Conservation (phyloP, 2,329 filamentous ascomycete species). For the Aaosphaeria arxii region DNA sequence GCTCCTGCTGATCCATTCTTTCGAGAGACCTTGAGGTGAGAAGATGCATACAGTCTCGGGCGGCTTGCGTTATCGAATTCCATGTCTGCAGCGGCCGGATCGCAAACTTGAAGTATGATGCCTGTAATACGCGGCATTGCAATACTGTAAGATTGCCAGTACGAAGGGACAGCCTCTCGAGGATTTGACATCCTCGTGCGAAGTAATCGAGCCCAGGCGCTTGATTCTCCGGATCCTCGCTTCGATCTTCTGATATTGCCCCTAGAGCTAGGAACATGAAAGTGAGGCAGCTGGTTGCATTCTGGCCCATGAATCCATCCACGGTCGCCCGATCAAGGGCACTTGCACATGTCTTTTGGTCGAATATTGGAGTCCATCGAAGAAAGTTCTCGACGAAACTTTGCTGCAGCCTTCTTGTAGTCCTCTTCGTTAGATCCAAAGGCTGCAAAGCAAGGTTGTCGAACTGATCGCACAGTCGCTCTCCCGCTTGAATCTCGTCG, state of each 20-base stretch:
- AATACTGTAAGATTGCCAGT: constrained; percentile 17
- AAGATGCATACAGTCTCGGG: constrained; percentile 24
- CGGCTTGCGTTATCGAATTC: constrained; percentile 22
- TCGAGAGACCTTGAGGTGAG: constrained; percentile 14
- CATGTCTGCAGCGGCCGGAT: constrained; percentile 21
- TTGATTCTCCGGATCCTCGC: constrained; percentile 10
- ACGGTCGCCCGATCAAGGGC: constrained; percentile 14
- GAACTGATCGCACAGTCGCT: constrained; percentile 20
- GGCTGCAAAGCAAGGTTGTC: constrained; percentile 11
- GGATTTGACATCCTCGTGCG: constrained; percentile 16
- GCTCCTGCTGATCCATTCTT: constrained; percentile 13
- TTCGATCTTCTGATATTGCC: constrained; percentile 18
- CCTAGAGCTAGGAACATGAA: constrained; percentile 21
- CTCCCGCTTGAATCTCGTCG: constrained; percentile 21
- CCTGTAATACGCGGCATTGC: constrained; percentile 24
- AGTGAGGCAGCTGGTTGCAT: constrained; percentile 16
- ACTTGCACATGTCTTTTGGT: constrained; percentile 15
- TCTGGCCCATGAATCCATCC: constrained; percentile 7
- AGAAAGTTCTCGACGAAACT: constrained; percentile 26
- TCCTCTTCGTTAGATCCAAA: constrained; percentile 16
- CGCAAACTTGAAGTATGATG: constrained; percentile 24
- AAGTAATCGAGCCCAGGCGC: constrained; percentile 23
- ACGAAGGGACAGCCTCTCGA: constrained; percentile 16
- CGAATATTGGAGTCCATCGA: constrained; percentile 25
- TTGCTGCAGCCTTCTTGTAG: constrained; percentile 19